Evolutionary conservation across 306 rosid genomes (phyloP).

Genomic region (Sphenostylis stenocarpa): DNA sequence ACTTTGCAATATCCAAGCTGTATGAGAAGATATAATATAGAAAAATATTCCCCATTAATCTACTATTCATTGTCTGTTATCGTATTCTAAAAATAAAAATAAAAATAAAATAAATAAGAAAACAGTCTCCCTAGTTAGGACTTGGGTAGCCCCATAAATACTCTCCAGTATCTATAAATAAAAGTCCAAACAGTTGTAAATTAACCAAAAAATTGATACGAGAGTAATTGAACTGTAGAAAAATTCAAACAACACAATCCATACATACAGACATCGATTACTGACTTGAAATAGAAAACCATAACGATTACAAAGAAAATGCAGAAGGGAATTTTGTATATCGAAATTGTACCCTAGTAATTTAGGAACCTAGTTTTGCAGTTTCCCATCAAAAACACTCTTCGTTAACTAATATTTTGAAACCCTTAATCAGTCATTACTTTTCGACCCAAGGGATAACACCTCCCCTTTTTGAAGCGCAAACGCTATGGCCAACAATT

Average conservation of each 20-base stretch:
- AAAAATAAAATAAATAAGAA: no score
- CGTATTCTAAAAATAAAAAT: not conserved
- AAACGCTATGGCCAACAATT: no score
- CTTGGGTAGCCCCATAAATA: slow-evolving; percentile 11
- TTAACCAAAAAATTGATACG: not conserved
- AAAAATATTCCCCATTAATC: slow-evolving; percentile 7
- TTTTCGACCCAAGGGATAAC: no score
- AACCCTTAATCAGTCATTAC: not conserved
- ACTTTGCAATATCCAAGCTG: slow-evolving; percentile 82
- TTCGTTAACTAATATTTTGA: not conserved
- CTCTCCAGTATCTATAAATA: not conserved
- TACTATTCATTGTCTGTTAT: not conserved
- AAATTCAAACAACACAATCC: not conserved
- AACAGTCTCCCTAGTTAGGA: not conserved
- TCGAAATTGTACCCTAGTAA: not conserved
- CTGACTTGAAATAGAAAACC: not conserved
- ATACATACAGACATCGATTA: not conserved
- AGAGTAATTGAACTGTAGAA: not conserved
- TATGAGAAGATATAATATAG: slow-evolving; percentile 21
- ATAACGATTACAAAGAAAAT: not conserved
- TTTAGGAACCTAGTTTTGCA: not conserved
- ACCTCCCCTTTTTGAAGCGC: no score
- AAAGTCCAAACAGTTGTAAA: not conserved
- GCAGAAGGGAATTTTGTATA: not conserved
- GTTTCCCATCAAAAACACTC: not conserved